Base-by-base conservation (phyloP, 2,329 filamentous ascomycete species). In the Penicillium sp. region DNA sequence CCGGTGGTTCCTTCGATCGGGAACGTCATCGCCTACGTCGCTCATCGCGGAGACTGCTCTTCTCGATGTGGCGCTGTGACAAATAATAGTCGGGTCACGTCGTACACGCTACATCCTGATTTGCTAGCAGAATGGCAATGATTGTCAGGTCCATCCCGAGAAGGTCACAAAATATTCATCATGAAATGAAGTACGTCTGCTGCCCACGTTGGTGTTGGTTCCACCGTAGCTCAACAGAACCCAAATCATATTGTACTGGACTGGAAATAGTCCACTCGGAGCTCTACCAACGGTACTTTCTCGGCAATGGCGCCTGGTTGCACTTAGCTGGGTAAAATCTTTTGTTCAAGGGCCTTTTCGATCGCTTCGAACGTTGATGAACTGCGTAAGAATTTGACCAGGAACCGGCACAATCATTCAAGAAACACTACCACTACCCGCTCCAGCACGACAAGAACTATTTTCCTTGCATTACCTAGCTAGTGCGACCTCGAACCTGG, bases 71-170 rank as follows among this genome's bases (percentile, higher is more conserved):
- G 37, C 49, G 38, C 61, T 33, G 30, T 67, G 65, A 65, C 65
- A 67, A 67, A 67, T 67, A 67, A 64, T 67, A 60, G 57, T 48
- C 28, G 25, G 35, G 33, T 19, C 19, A 30, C 48, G 30, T 33
- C 10, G 2, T 33, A 33, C 30, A 11, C 30, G 30, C 30, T 33
- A 33, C 30, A 11, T 11, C 26, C 30, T 16, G 11, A 22, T 52
- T 10, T 11, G 11, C n/a, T 35, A 11, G 52, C 28, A 58, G 54
- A 55, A 49, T 35, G 65, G 66, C 30, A 66, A 61, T 57, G 66
- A 68, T 68, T 63, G 58, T 26, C 61, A 51, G 28, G n/a, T 51
- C 30, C n/a, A 8, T n/a, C 22, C 4, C 35, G 35, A 6, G 33
- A 43, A 30, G 52, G 52, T 33, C 35, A 33, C 16, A n/a, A 10